Evolutionary conservation across 1,284 basidiomycete species (phyloP), one percentile per base, ranked within the genome.

Genomic region (Phenoliferia sp.): DNA sequence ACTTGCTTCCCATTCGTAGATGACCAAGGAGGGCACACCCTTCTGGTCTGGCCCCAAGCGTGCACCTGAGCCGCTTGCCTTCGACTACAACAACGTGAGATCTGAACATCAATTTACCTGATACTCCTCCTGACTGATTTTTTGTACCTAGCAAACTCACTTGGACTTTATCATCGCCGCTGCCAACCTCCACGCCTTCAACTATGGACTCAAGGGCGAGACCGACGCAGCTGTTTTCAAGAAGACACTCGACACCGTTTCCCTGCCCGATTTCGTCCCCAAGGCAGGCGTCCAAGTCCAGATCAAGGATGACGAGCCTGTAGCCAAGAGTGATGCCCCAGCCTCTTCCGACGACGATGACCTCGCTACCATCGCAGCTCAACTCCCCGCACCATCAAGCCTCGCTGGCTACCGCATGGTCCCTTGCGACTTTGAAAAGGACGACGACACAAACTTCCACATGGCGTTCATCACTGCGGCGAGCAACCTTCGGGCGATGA

Each of bases 381-480:
- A 87, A 68, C 82, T 96, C 26, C 94, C 94, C n/a, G 78, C 89
- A 26, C 92, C 93, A 2, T 90, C 92, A 4, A 91, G 92, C 26
- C 82, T 99, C 58, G 93, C 91, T 48, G 96, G 96, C 35, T 98
- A 95, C 83, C 90, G 95, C 68, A 85, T 99, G 66, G 90, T 85
- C 67, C 92, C 96, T 4, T 93, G 95, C 64, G 94, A 98, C 78
- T 99, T 99, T 77, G 96, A 99, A 83, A 99, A 99, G 83, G 96
- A 99, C 79, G 95, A 99, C 77, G 96, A 99, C 79, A 87, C 88
- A 54, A 99, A 99, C 81, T 87, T 92, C 81, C 96, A 99, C 81
- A 98, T 99, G 78, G 96, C 97, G 82, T 99, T 99, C 80, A 97
- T 99, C 81, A 97, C 94, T 44, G 91, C 96, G 7, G 91, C 96